phyloP scores from a whole-genome alignment of 257 asterid species.

The Solanum pinnatisectum region DNA sequence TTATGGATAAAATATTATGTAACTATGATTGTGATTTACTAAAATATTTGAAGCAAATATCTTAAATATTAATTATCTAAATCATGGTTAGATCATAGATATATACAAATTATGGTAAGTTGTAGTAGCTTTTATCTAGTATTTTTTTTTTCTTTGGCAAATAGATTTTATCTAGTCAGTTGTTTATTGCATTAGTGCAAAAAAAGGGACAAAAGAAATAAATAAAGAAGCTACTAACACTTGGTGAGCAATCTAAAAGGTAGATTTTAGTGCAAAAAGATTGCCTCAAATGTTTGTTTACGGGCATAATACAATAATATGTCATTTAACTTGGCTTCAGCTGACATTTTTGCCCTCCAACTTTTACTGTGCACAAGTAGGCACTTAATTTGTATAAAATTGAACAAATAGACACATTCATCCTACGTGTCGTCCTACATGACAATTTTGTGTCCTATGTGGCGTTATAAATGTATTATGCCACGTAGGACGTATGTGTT shows the following conservation, averaged over 20 bases:
- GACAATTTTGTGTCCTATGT: too few relatives aligned
- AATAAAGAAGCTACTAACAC: background rate
- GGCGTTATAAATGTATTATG: too few relatives aligned
- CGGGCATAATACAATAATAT: fast-evolving
- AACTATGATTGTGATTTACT: background rate
- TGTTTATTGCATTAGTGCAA: background rate
- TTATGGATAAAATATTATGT: too few relatives aligned
- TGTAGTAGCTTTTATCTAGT: background rate
- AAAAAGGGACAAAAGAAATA: background rate
- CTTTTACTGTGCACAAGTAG: too few relatives aligned
- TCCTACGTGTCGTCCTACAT: too few relatives aligned
- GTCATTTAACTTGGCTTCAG: too few relatives aligned
- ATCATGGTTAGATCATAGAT: background rate
- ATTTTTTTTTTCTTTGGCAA: too few relatives aligned
- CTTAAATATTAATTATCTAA: background rate
- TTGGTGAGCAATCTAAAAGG: background rate
- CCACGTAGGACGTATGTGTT: too few relatives aligned
- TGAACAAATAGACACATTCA: too few relatives aligned
- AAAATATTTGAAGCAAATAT: background rate
- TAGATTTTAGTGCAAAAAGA: background rate
- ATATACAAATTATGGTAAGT: background rate
- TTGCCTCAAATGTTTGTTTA: background rate
- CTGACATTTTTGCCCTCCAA: too few relatives aligned
- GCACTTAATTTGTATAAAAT: too few relatives aligned
- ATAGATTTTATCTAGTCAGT: background rate